phyloP scores from a whole-genome alignment of 176 grass and related monocot genomes.

The Cocos nucifera region DNA sequence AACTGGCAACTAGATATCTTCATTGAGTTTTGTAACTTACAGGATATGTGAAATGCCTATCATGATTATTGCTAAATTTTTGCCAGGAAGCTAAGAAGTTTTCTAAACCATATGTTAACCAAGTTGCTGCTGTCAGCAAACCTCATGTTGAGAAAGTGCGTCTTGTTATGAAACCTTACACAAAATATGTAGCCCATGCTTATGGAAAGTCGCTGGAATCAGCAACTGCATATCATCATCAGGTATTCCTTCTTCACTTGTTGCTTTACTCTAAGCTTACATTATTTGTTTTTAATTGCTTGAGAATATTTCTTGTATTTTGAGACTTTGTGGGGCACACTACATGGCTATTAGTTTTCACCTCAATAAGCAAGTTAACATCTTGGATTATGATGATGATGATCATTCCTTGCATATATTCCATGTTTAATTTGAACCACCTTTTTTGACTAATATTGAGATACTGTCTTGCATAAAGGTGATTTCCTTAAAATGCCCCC shows the following conservation, averaged over 20 bases:
- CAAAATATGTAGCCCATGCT: background rate
- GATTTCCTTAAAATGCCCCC: too few species aligned
- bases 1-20: background rate
- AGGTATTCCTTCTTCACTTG: slow-evolving; percentile 1
- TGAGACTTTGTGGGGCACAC: background rate
- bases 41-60: too few species aligned
- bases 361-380: too few species aligned
- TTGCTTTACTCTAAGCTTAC: background rate
- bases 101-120: slow-evolving; percentile 16
- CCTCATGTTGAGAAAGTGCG: slow-evolving; percentile 12
- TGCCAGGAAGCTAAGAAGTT: slow-evolving; percentile 11
- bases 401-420: too few species aligned
- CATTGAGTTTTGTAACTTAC: background rate
- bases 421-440: too few species aligned
- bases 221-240: slow-evolving; percentile 11
- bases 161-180: slow-evolving; percentile 16
- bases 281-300: background rate
- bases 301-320: background rate
- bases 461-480: too few species aligned
- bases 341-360: too few species aligned
- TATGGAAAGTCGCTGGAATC: slow-evolving; percentile 5
- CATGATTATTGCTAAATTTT: background rate
- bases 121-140: slow-evolving; percentile 7
- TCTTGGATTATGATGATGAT: too few species aligned
- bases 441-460: too few species aligned